These are phyloP conservation scores for Curvularia lunata DNA, from an alignment of 2,329 filamentous ascomycete species.

Conservation along the genomic window DNA sequence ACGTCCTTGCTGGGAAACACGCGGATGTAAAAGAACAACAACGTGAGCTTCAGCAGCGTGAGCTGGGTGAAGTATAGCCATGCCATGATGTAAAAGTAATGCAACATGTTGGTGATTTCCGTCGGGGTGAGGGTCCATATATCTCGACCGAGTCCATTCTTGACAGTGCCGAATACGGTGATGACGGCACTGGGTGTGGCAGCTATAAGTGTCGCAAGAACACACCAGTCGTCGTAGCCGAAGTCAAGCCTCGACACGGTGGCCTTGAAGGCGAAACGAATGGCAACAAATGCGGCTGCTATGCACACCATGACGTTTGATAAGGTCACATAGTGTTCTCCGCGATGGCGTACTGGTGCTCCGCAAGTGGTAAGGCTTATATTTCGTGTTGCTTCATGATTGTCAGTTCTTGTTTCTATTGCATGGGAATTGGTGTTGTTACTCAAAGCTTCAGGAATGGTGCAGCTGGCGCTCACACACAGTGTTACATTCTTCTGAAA, in stretches of 20 bases:
- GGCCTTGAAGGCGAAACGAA: slow-evolving; percentile 49
- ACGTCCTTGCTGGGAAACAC: slow-evolving; percentile 38
- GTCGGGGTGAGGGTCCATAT: slow-evolving; percentile 57
- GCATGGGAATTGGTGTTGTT: slow-evolving; percentile 1
- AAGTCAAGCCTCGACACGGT: slow-evolving; percentile 43
- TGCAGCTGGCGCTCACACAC: slow-evolving; percentile 29
- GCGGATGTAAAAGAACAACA: slow-evolving; percentile 42
- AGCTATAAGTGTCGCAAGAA: slow-evolving; percentile 32
- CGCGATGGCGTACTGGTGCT: slow-evolving; percentile 48
- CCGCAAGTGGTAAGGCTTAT: slow-evolving; percentile 50
- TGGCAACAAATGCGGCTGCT: slow-evolving; percentile 42
- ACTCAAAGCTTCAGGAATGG: slow-evolving; percentile 32
- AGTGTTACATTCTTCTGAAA: slow-evolving; percentile 30
- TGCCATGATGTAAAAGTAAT: slow-evolving; percentile 46
- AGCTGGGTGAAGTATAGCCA: slow-evolving; percentile 45
- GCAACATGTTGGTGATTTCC: slow-evolving; percentile 54
- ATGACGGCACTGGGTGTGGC: slow-evolving; percentile 38
- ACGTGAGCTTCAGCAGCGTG: slow-evolving; percentile 35
- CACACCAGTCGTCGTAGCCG: slow-evolving; percentile 50
- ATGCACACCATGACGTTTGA: slow-evolving; percentile 46
- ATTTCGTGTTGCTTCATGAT: slow-evolving; percentile 49
- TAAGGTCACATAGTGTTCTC: slow-evolving; percentile 40
- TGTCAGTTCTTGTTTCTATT: slow-evolving; percentile 2
- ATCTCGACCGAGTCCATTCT: slow-evolving; percentile 57
- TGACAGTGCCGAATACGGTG: slow-evolving; percentile 31